Evolutionary conservation across 257 asterid genomes (phyloP), one percentile per base, ranked within the genome.

Genomic region (Plantago elongata): DNA sequence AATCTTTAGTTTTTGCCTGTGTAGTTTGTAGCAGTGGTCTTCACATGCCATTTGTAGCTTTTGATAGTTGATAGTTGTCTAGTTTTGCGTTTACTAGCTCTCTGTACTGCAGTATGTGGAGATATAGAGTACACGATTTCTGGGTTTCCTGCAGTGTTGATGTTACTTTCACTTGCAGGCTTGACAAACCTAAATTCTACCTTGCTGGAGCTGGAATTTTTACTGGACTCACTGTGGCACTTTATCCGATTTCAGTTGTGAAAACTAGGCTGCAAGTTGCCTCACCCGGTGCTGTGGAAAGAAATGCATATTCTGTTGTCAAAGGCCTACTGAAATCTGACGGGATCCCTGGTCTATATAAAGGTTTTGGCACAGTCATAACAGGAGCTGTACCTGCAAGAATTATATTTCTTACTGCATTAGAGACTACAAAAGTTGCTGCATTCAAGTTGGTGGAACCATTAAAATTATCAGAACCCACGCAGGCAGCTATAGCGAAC

Each of bases 321-420:
- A 87, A 73, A 79, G 83, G 95, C 71, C 69, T 90, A 44, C 69
- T 90, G 43, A 88, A 79, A 73, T 64, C 82, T 9, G 93, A 90
- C 63, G 97, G 97, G 46, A 56, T 90, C 72, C 85, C 90, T 5
- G 96, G 97, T 74, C 67, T 90, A 44, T 90, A 90, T 58, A 81
- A 82, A 82, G 95, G 97, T 51, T 90, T 90, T 62, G 97, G 95
- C 42, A 87, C 97, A 5, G 96, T 83, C 54, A 72, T 87, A 11
- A 83, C 95, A 11, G 97, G 95, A 68, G 95, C 97, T 10, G 70
- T 90, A 67, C 97, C 96, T 65, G 81, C 97, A 56, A 87, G 97
- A 75, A 72, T 85, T 74, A 78, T 90, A 75, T 90, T 90, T 75
- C 95, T 90, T 63, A 84, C 97, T 47, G 89, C 95, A 51, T 77